Evolutionary conservation across 2,329 filamentous ascomycete genomes (phyloP).

Genomic region (Fusarium oligoseptatum): DNA sequence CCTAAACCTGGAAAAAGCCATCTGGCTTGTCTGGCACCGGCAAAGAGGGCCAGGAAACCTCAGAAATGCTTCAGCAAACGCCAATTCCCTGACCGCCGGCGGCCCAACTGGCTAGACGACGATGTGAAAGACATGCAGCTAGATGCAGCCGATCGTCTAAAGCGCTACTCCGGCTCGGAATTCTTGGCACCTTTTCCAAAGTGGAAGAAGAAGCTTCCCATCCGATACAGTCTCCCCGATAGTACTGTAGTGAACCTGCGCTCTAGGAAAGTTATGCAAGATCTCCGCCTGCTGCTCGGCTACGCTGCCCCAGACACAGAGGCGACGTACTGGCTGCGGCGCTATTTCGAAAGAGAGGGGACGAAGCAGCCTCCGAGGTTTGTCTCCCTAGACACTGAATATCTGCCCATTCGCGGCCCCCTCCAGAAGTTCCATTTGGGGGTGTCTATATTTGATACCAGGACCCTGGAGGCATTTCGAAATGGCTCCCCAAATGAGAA

Average conservation of each 20-base stretch:
- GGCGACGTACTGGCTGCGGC: background rate
- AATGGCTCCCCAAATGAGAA: background rate
- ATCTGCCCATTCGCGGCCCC: background rate
- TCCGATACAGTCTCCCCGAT: background rate
- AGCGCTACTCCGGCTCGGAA: background rate
- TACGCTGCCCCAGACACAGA: background rate
- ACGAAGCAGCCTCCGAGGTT: slow-evolving; percentile 4
- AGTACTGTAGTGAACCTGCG: background rate
- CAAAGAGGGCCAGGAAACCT: background rate
- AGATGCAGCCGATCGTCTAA: background rate
- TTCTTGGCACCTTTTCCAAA: background rate
- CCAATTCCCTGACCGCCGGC: background rate
- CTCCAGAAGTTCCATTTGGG: slow-evolving; percentile 17
- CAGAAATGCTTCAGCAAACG: background rate
- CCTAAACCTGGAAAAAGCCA: background rate
- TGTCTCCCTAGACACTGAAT: slow-evolving; percentile 20
- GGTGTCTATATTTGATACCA: slow-evolving; percentile 27
- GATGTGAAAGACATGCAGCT: background rate
- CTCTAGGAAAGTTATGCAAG: background rate
- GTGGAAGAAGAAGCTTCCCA: background rate
- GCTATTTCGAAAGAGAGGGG: background rate
- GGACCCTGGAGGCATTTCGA: slow-evolving; percentile 3
- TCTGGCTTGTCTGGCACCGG: background rate
- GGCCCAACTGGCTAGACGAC: background rate
- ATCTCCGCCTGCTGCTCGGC: slow-evolving; percentile 2